Base-by-base conservation (phyloP, 805 yeast species). In the Brettanomyces sp. region DNA sequence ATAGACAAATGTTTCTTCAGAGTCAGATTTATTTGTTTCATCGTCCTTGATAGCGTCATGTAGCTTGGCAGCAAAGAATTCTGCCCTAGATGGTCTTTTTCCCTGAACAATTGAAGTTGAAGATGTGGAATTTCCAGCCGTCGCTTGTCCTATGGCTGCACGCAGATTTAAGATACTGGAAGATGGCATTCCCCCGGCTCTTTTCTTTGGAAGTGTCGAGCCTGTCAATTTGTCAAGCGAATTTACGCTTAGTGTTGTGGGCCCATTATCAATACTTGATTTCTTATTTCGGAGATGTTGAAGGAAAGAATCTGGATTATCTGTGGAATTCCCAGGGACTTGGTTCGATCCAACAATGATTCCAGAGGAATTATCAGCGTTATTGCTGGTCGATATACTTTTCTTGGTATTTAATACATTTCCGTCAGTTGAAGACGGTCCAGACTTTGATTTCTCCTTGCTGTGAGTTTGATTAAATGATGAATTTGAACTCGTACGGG, bases 1-100 rank as follows among this genome's bases (percentile, higher is more conserved):
- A 62, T 91, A 91, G n/a, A 91, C 96, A 71, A 93, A 91, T 1
- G 95, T 88, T 62, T 93, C 99, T 54, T 90, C 96, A 24, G 89
- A 80, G 60, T 90, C 97, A 33, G 90, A 82, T 14, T 55, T 53
- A 33, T 56, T 56, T 37, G 85, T 79, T 49, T 85, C 87, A 39
- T 79, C 90, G 55, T 88, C 96, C 51, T 85, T 95, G 4, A 91
- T 95, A 1, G 98, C 98, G 46, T 88, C 82, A 7, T 96, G 98
- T 49, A 93, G 71, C 55, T 84, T 85, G 0, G 98, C 97, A 8
- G 97, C 98, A 63, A 93, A 93, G 49, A 88, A 79, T 58, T 90
- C 98, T 0, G 96, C 93, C 57, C 89, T 76, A 6, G 95, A 80
- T 3, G 87, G 76, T 5, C 65, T 65, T 51, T 72, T 76, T 49